These are phyloP conservation scores for Echites panduratus DNA, from an alignment of 257 asterid genomes.

Conservation along the genomic window DNA sequence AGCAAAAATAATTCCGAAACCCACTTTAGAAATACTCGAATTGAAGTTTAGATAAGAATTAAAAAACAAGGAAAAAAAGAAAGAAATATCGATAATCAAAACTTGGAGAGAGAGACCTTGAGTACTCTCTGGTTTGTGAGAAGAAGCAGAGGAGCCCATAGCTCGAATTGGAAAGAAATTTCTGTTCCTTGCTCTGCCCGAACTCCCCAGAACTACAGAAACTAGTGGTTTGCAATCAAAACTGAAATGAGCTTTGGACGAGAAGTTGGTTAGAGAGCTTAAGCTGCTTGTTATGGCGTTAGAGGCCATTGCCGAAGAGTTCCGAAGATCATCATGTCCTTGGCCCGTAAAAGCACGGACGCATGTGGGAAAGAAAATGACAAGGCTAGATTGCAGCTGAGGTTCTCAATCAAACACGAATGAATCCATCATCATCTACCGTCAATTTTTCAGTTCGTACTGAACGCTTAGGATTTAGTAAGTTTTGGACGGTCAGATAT, in stretches of 20 bases:
- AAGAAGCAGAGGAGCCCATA: slow-evolving; percentile 81
- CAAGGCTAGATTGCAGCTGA: neutral
- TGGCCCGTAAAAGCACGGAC: neutral
- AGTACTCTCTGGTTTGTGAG: slow-evolving; percentile 53
- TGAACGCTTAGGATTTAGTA: too few relatives aligned
- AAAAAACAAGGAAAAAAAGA: neutral
- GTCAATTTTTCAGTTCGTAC: too few relatives aligned
- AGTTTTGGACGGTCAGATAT: neutral
- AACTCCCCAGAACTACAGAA: slow-evolving; percentile 24
- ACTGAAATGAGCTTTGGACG: slow-evolving; percentile 36
- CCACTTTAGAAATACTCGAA: neutral
- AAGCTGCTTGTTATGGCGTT: slow-evolving; percentile 24
- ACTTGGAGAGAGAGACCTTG: slow-evolving; percentile 39
- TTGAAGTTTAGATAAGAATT: neutral
- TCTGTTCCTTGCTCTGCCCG: slow-evolving; percentile 7
- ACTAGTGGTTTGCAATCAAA: slow-evolving; percentile 11
- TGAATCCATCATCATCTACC: neutral
- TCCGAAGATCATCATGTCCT: neutral
- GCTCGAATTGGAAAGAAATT: slow-evolving; percentile 39
- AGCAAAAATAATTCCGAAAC: neutral
- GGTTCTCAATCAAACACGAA: neutral
- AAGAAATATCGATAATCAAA: neutral
- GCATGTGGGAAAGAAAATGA: neutral
- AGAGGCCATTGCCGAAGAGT: slow-evolving; percentile 37
- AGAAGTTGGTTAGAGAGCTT: slow-evolving; percentile 18